These are phyloP conservation scores for Schwanniomyces occidentalis DNA, from an alignment of 805 yeast genomes.

Conservation along the genomic window DNA sequence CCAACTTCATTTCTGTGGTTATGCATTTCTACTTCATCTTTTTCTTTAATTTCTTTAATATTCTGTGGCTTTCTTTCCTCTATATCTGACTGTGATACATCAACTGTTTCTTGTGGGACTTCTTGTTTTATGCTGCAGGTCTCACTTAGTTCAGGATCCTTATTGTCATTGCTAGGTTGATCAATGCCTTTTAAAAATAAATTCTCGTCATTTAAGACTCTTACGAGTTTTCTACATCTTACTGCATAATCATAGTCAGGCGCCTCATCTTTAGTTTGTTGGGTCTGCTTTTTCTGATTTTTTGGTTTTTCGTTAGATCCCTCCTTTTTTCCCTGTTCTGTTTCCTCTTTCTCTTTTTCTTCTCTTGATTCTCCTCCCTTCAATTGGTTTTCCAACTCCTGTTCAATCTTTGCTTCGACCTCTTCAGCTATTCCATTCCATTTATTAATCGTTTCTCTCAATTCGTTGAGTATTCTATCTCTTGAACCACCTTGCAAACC, in stretches of 20 bases:
- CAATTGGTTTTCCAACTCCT: slow-evolving; percentile 22
- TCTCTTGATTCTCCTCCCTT: slow-evolving; percentile 18
- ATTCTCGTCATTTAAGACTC: slow-evolving; percentile 34
- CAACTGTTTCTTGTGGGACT: too few relatives aligned
- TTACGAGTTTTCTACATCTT: slow-evolving; percentile 39
- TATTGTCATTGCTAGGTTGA: too few relatives aligned
- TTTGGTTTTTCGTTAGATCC: slow-evolving; percentile 6
- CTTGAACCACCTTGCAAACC: slow-evolving; percentile 73
- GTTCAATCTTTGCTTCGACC: slow-evolving; percentile 41
- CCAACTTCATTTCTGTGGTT: too few relatives aligned
- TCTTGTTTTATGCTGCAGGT: too few relatives aligned
- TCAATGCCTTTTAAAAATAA: slow-evolving; percentile 32
- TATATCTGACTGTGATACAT: too few relatives aligned
- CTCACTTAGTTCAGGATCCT: too few relatives aligned
- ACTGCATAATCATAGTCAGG: slow-evolving; percentile 41
- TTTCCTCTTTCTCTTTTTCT: slow-evolving; percentile 11
- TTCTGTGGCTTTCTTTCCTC: too few relatives aligned
- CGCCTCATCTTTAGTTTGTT: slow-evolving; percentile 8
- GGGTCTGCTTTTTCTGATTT: slow-evolving; percentile 8
- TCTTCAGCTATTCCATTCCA: slow-evolving; percentile 58
- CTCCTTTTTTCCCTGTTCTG: slow-evolving; percentile 11
- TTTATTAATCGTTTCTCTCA: slow-evolving; percentile 44
- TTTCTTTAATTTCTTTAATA: slow-evolving; percentile 12
- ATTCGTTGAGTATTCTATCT: slow-evolving; percentile 52
- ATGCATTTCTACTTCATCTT: slow-evolving; percentile 10